phyloP scores from a whole-genome alignment of 2,329 filamentous ascomycete genomes.

The Epichloe baconii region DNA sequence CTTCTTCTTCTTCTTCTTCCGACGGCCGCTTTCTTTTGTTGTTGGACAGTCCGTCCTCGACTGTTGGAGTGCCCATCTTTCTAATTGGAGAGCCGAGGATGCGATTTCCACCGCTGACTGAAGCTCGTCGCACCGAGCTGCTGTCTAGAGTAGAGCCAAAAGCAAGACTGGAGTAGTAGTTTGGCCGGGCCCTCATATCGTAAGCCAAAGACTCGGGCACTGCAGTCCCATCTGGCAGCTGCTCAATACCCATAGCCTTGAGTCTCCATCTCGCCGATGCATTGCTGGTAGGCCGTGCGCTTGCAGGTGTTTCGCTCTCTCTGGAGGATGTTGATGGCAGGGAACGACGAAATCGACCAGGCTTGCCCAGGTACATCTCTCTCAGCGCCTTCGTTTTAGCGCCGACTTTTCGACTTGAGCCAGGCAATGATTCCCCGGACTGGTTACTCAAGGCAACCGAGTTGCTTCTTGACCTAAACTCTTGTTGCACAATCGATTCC shows the following conservation, averaged over 20 bases:
- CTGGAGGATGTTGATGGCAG: constrained; percentile 22
- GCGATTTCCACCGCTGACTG: neutral
- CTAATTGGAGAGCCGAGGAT: neutral
- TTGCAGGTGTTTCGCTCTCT: constrained; percentile 14
- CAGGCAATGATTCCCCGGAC: constrained; percentile 9
- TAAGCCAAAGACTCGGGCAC: constrained; percentile 37
- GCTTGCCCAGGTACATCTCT: constrained; percentile 19
- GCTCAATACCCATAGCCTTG: constrained; percentile 38
- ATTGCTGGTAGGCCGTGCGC: constrained; percentile 18
- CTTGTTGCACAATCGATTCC: constrained; percentile 21
- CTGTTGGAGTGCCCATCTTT: constrained; percentile 2
- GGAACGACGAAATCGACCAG: constrained; percentile 25
- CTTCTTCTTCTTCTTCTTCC: constrained; percentile 21
- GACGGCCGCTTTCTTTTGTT: constrained; percentile 21
- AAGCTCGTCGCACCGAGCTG: constrained; percentile 2
- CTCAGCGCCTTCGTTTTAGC: constrained; percentile 25
- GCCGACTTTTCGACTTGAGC: constrained; percentile 9
- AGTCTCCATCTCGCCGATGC: constrained; percentile 32
- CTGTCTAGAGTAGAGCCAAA: neutral
- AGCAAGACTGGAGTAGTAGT: neutral
- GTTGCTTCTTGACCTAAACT: constrained; percentile 11
- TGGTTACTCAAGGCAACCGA: constrained; percentile 9
- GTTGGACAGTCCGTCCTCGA: constrained; percentile 1
- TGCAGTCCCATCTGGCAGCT: constrained; percentile 39
- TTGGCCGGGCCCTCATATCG: constrained; percentile 19